Evolutionary conservation across 2,329 filamentous ascomycete genomes (phyloP), one percentile per base, ranked within the genome.

Genomic region (Epichloe coenophiala): DNA sequence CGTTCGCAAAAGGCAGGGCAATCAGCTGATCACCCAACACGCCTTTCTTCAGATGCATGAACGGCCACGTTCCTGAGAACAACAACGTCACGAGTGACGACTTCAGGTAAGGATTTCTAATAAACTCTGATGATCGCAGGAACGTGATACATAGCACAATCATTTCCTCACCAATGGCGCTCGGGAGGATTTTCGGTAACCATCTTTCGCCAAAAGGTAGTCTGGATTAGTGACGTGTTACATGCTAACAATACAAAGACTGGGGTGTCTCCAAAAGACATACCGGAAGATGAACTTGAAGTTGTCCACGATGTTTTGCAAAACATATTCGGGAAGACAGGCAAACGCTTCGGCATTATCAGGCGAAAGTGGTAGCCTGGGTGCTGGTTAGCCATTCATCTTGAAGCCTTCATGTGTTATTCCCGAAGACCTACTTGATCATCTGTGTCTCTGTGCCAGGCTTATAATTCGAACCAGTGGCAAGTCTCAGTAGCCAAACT

Each of bases 91-190:
- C 84, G 12, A 98, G 72, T 2, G 89, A 91, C 2, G 90, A 90
- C 72, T 98, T 98, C 51, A 98, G 73, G 60, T 95, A 95, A 0
- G 93, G 93, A 61, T 97, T 98, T 67, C 91, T 94, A 72, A 98
- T 88, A 66, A 96, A 96, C 57, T 91, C 85, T 0, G 90, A 93
- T 60, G 86, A 95, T 52, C 90, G 82, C 36, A 98, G 71, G 66
- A 98, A 95, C 0, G 88, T 86, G 55, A 98, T 84, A 63, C 88
- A 95, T 33, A 98, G 78, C 55, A 87, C 86, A 59, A 95, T 83
- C 57, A 97, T 78, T 71, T 97, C 93, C 57, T 96, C 90, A 33
- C 88, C 89, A 53, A 95, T 83, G 0, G 90, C 89, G 11, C 88
- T 88, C 1, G 89, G 86, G 58, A 97, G 84, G 57, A 96, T 89